Base-by-base conservation (phyloP, 1,284 basidiomycete species). In the Tylopilus sp. region DNA sequence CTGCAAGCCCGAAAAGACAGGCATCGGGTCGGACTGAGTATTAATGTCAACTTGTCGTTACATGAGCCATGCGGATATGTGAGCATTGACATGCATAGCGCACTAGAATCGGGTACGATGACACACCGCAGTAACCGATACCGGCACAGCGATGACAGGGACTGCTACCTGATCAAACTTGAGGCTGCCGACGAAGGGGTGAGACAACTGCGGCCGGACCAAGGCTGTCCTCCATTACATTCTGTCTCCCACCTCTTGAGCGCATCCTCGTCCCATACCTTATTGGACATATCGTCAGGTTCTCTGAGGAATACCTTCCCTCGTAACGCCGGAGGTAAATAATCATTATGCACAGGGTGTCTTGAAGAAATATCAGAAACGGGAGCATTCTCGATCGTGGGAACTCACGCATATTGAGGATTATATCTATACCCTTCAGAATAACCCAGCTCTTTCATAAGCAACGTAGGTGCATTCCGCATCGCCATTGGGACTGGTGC, bases 391-490 rank as follows among this genome's bases (percentile, higher is more conserved):
- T 24, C 15, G 35, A 20, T 17, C 2, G 17, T n/a, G 7, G 38
- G 18, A 11, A 71, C 85, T 62, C 70, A 88, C 73, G 70, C 72
- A 64, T 80, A 94, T 18, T 76, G 74, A 0, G 92, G 92, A 64
- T 94, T 88, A 65, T 95, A 95, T 44, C 70, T 68, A 60, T 92
- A 92, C 24, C 77, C 80, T 46, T 80, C 73, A 1, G 81, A 81
- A 61, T 90, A 92, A 6, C 87, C 89, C 0, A 94, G 74, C 17
- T 85, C 77, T 61, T 85, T 85, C 90, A 94, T 91, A 26, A 94
- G 67, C 30, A 63, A 68, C 6, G 92, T 94, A 2, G 92, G 91
- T 2, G 91, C 91, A 65, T 95, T 95, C n/a, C 93, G 78, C 56
- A 94, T 77, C 50, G 81, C 76, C 51, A 91, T 59, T 0, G 93